Base-by-base conservation (phyloP, 2,329 filamentous ascomycete species). In the Fusarium sp. region DNA sequence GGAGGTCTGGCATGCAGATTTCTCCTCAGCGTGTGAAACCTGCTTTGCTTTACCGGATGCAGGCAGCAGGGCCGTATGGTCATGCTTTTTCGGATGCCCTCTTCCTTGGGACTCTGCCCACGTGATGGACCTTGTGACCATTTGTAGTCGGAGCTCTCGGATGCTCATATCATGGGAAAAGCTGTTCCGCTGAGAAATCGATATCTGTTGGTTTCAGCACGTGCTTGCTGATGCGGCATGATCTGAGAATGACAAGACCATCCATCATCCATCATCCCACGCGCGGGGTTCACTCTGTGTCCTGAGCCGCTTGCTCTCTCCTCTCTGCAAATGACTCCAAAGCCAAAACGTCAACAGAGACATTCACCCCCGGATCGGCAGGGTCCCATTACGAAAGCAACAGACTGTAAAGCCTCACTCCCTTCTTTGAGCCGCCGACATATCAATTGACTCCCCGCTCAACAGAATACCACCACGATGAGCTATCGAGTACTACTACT, bases 161-260 rank as follows among this genome's bases (percentile, higher is more conserved):
- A 66, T 40, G 39, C 63, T 66, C 53, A 69, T 51, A 53, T 52
- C 43, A 68, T 68, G 65, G 65, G 65, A 68, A 68, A 65, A 53
- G 46, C 66, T 41, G 23, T 34, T 36, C 18, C n/a, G 50, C 44
- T 51, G 34, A 40, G 36, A 37, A 53, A 41, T 40, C 36, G 15
- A 55, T 23, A 30, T 46, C 23, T 7, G n/a, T 10, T 31, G 34
- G 10, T 50, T 30, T 50, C 39, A n/a, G 31, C 31, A 34, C 31
- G 31, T n/a, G 47, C 28, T 28, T 55, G 30, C 34, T 54, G 70
- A 69, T 68, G 68, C 62, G 56, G 40, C 54, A 73, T 67, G 71
- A 70, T 60, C 61, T 73, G 65, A 70, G 62, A 34, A 72, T 72
- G 68, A 70, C 58, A 62, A 36, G 40, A 55, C 36, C 44, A 58